Base-by-base conservation (phyloP, 1,284 basidiomycete genomes). In the Salmacisia buchloeana region DNA sequence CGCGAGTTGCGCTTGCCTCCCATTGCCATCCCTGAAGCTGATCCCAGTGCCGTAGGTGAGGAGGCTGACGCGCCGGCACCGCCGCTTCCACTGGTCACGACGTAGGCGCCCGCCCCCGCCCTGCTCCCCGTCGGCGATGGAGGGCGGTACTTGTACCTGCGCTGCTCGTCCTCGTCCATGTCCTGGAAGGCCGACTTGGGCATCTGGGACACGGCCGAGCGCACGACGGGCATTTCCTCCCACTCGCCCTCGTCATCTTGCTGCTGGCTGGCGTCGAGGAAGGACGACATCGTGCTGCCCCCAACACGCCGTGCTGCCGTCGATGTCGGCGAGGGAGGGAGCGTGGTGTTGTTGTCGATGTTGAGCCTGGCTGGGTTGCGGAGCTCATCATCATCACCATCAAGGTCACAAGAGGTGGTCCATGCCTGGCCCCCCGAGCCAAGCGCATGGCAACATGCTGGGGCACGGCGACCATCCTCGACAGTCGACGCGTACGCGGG, bases 181-280 rank as follows among this genome's bases (percentile, higher is more conserved):
- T 60, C 59, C 21, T 60, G 38, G 46, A 56, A 25, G 23, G 38
- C 38, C 25, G 43, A 61, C 29, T 38, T 34, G 15, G 39, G 45
- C n/a, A 43, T 21, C 29, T 54, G 29, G 29, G 39, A 45, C 29
- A n/a, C n/a, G 4, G 31, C 25, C n/a, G 60, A 54, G 38, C 56
- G 60, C 10, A 61, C n/a, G 29, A 61, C 60, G 34, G 60, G 60
- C 60, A 61, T 61, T 76, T 96, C 92, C 60, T 75, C 62, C 75
- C 75, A 76, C 6, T 69, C 68, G 45, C 74, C 72, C 41, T 74
- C 74, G 61, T 74, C 72, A 43, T 68, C 56, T 15, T 38, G n/a
- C 4, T 58, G 34, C 56, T 36, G 18, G 15, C 13, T 36, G 33
- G 56, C 29, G n/a, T 39, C 56, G 27, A 33, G 27, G 15, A 31